These are phyloP conservation scores for Phtheirospermum japonicum DNA, from an alignment of 257 asterid genomes.

Conservation along the genomic window DNA sequence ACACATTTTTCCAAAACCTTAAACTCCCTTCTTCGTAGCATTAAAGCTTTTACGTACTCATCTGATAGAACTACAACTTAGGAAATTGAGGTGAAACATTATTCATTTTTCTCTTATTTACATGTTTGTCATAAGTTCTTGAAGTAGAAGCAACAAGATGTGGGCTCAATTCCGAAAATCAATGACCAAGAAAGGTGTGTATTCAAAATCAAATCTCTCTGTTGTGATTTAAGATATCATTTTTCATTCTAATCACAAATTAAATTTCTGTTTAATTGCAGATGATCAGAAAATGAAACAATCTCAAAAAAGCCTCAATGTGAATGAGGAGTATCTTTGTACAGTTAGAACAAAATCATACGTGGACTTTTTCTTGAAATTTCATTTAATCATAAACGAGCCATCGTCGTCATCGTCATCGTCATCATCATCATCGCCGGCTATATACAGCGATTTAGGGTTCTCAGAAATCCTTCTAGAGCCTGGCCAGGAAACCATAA, in stretches of 20 bases:
- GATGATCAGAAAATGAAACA: background rate
- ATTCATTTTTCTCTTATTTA: no score
- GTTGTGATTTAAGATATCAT: no score
- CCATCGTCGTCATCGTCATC: conserved; percentile 27
- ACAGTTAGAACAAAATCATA: conserved; percentile 61
- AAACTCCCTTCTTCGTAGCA: background rate
- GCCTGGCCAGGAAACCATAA: conserved; percentile 52
- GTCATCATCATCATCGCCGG: conserved; percentile 19
- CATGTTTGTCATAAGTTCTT: no score
- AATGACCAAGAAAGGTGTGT: background rate
- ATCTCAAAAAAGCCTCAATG: conserved; percentile 20
- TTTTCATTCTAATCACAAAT: no score
- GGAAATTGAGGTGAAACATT: no score
- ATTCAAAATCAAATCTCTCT: background rate
- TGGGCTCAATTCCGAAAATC: background rate
- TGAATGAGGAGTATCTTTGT: conserved; percentile 57
- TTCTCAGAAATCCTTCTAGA: conserved; percentile 50
- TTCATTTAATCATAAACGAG: conserved; percentile 46
- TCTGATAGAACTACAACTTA: background rate
- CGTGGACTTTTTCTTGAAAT: conserved; percentile 49
- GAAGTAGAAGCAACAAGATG: background rate
- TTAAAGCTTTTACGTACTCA: background rate
- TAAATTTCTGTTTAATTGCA: background rate
- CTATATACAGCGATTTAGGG: conserved; percentile 14
- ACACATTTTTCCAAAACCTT: background rate